Percentiles rank a stretch among this genome's conserved stretches.
phyloP scores from a whole-genome alignment of 129 eudicot species.

The Pittosporum tobira region DNA sequence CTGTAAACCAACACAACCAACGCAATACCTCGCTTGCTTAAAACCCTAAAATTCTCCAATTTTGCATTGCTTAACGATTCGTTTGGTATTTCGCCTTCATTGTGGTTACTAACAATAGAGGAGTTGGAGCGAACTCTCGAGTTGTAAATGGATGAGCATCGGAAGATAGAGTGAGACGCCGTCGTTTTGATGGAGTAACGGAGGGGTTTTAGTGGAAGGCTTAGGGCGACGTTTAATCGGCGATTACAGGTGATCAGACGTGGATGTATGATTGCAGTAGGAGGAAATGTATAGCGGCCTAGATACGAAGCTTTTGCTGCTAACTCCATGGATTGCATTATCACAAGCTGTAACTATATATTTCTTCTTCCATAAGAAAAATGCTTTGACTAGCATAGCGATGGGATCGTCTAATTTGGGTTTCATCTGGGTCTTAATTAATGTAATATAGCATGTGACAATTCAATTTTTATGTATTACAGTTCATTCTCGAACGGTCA shows the following conservation, averaged over 20 bases:
- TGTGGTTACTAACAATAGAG: neutral
- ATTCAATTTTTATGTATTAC: no score
- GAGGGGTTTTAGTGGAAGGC: neutral
- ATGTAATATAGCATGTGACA: no score
- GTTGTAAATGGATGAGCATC: neutral
- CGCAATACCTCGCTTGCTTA: slow-evolving; percentile 32
- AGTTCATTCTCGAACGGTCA: no score
- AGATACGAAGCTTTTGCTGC: slow-evolving; percentile 1
- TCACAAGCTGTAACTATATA: no score
- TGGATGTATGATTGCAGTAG: neutral
- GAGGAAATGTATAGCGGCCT: neutral
- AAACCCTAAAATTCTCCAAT: slow-evolving; percentile 17
- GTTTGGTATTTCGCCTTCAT: slow-evolving; percentile 1
- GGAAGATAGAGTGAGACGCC: neutral
- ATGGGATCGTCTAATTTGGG: no score
- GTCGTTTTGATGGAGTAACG: neutral
- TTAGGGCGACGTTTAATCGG: neutral
- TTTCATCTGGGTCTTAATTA: no score
- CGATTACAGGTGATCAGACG: neutral
- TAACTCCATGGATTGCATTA: slow-evolving; percentile 1
- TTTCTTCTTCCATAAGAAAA: no score
- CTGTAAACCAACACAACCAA: slow-evolving; percentile 39
- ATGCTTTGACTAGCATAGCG: no score
- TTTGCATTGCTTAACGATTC: slow-evolving; percentile 1
- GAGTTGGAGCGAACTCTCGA: slow-evolving; percentile 14